phyloP scores from a whole-genome alignment of 139 green algal genomes.

The Chlamydomonas sp. region DNA sequence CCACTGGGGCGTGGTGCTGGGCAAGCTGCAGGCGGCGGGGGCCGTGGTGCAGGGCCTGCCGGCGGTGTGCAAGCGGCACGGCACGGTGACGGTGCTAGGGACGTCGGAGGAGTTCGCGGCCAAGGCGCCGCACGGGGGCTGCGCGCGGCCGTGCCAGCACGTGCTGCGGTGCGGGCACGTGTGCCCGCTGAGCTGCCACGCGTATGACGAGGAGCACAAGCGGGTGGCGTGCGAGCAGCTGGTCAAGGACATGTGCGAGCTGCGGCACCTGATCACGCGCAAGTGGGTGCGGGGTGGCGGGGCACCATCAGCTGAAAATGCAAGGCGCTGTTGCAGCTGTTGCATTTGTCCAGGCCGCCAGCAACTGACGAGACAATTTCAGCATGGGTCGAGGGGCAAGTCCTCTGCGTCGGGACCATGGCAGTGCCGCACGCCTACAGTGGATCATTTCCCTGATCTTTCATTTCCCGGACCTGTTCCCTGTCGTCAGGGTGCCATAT shows the following conservation, averaged over 20 bases:
- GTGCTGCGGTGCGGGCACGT: constrained; percentile 68
- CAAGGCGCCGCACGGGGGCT: constrained; percentile 63
- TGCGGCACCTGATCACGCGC: constrained; percentile 42
- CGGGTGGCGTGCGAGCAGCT: constrained; percentile 44
- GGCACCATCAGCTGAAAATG: no score
- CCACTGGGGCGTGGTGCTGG: constrained; percentile 49
- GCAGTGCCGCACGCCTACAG: no score
- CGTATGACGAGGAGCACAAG: constrained; percentile 42
- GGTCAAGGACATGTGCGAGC: constrained; percentile 40
- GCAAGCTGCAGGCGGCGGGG: constrained; percentile 31
- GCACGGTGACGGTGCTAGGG: constrained; percentile 1
- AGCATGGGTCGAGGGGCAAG: no score
- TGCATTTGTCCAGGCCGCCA: no score
- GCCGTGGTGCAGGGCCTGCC: constrained; percentile 51
- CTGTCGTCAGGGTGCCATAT: no score
- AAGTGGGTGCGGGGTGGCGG: background rate
- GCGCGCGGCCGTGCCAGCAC: constrained; percentile 55
- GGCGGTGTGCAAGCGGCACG: constrained; percentile 64
- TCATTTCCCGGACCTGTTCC: no score
- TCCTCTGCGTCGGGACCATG: no score
- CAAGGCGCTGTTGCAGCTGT: no score
- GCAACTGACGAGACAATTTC: no score
- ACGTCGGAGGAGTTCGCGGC: constrained; percentile 44
- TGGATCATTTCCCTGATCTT: no score
- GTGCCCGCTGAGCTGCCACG: constrained; percentile 61